These are phyloP conservation scores for Murraya koenigii DNA, from an alignment of 345 rosid species.

Conservation along the genomic window DNA sequence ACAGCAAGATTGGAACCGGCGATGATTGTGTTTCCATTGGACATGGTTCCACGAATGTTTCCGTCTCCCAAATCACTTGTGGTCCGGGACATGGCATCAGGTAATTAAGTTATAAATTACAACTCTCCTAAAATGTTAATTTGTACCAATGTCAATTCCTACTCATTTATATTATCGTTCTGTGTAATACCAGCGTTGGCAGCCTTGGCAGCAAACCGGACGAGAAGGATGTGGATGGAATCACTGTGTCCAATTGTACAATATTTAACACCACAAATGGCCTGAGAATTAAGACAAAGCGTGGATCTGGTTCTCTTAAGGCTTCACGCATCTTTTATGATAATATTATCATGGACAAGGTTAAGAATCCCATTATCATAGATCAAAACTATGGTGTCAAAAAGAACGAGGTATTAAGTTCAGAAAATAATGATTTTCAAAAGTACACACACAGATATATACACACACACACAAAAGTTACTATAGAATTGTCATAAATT, in stretches of 20 bases:
- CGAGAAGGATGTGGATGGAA: conserved; percentile 34
- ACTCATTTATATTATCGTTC: neutral
- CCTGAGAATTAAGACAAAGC: conserved; percentile 38
- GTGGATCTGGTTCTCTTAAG: conserved; percentile 10
- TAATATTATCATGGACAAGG: conserved; percentile 32
- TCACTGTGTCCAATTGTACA: conserved; percentile 33
- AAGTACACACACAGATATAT: neutral
- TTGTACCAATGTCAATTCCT: too few species aligned
- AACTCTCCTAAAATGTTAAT: too few species aligned
- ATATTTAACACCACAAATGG: conserved; percentile 33
- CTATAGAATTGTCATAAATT: neutral
- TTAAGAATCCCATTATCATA: conserved; percentile 36
- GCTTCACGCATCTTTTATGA: conserved; percentile 33
- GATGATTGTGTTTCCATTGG: conserved; percentile 49
- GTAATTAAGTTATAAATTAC: neutral
- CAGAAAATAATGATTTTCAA: neutral
- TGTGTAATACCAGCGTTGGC: conserved; percentile 28
- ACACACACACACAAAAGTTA: neutral
- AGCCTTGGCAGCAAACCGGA: conserved; percentile 36
- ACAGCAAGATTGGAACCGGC: conserved; percentile 37
- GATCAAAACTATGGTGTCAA: conserved; percentile 37
- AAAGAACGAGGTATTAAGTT: neutral
- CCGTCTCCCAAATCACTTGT: conserved; percentile 26
- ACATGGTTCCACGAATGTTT: conserved; percentile 25
- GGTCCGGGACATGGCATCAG: conserved; percentile 58